Conservation (phyloP, 108 stramenopile species). For the Skeletonema marinoi region DNA sequence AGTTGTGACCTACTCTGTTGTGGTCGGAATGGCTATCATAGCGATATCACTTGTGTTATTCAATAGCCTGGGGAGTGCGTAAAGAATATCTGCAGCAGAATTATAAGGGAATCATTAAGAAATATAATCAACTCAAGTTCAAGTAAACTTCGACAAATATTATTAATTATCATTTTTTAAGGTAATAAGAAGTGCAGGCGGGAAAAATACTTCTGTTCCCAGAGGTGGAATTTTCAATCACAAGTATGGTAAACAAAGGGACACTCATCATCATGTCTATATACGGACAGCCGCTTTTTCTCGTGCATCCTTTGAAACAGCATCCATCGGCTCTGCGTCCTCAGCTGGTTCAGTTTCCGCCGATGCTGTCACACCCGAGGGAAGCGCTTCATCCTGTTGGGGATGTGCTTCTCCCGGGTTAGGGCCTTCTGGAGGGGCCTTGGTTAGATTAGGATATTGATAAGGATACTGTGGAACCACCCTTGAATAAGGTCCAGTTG, state of each 20-base stretch:
- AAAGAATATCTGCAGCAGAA: not conserved
- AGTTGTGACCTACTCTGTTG: constrained; percentile 83
- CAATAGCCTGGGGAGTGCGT: not conserved
- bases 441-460: not conserved
- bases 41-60: constrained; percentile 91
- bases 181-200: too few species aligned
- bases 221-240: not conserved
- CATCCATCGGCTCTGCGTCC: not conserved
- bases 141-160: not conserved
- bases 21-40: constrained; percentile 91
- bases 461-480: not conserved
- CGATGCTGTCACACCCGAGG: constrained; percentile 2
- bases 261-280: not conserved
- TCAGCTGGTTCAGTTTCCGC: not conserved
- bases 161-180: not conserved
- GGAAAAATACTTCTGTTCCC: not conserved
- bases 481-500: not conserved
- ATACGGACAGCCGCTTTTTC: not conserved
- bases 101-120: not conserved
- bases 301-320: not conserved
- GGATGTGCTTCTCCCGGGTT: not conserved
- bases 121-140: not conserved
- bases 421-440: not conserved
- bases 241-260: not conserved
- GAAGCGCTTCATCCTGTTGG: not conserved